Conservation (phyloP, 495 filamentous ascomycete species). For the Xeromyces bisporus region DNA sequence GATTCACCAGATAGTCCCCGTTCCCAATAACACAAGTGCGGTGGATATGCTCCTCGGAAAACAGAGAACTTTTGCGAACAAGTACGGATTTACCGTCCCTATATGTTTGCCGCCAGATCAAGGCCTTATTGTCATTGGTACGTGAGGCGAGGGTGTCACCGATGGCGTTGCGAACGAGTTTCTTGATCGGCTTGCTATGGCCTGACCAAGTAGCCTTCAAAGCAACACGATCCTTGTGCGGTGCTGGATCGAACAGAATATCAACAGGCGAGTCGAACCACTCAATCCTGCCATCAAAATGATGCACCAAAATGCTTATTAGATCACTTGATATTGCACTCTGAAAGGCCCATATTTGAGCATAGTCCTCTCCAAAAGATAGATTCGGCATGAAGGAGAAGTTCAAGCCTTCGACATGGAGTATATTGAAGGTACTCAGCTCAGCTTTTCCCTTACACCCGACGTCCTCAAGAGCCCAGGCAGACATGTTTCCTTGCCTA, state of each 20-base stretch:
- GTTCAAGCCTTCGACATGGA: constrained; percentile 56
- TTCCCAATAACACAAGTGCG: constrained; percentile 60
- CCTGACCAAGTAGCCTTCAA: constrained; percentile 59
- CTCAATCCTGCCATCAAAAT: constrained; percentile 71
- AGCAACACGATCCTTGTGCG: constrained; percentile 42
- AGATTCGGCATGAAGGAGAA: constrained; percentile 43
- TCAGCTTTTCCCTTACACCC: constrained; percentile 53
- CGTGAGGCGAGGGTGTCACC: constrained; percentile 68
- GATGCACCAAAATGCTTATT: constrained; percentile 65
- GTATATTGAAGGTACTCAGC: constrained; percentile 70
- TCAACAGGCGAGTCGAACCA: constrained; percentile 69
- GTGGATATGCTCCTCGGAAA: constrained; percentile 59
- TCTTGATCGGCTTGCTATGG: constrained; percentile 63
- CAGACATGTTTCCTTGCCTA: constrained; percentile 71
- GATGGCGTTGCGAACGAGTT: constrained; percentile 67
- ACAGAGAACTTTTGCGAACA: constrained; percentile 51
- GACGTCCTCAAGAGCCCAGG: constrained; percentile 86
- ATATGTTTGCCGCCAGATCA: constrained; percentile 61
- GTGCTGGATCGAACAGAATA: constrained; percentile 62
- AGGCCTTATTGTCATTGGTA: constrained; percentile 59
- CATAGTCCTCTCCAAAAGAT: constrained; percentile 35
- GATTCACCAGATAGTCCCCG: constrained; percentile 62
- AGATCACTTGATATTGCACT: constrained; percentile 38
- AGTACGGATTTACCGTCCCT: constrained; percentile 33
- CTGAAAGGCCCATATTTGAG: constrained; percentile 60